Base-by-base conservation (phyloP, 208 protist species). In the Spongospora subterranea region DNA sequence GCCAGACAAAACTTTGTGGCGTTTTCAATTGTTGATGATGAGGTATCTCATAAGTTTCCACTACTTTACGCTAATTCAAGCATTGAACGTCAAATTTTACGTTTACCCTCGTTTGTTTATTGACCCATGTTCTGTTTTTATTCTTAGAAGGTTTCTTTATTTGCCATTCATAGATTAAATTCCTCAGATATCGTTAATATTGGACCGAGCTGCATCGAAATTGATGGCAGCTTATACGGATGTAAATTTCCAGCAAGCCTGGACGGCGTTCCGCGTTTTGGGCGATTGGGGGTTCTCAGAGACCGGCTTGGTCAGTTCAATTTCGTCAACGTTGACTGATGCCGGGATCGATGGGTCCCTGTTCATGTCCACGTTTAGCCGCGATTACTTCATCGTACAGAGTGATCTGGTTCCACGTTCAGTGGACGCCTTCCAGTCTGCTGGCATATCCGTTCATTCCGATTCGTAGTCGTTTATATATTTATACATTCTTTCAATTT, bases 211-310 rank as follows among this genome's bases (percentile, higher is more conserved):
- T 6, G 6, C 50, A 60, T 6, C 50, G 13, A 60, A 60, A 60
- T 60, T 60, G 13, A 29, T 60, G 6, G 24, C 13, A 60, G 24
- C 50, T 6, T 60, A 60, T 60, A 24, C 50, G 13, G 50, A 60
- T 6, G 24, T 60, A 6, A 24, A 60, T 60, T 24, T 29, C 13
- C 6, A 60, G 24, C 24, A 82, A 6, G 13, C 11, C 6, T 82
- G 71, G 71, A 6, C 17, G 13, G 71, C 71, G 17, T 43, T 82
- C n/a, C 6, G 35, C 6, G 71, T 82, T 6, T n/a, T 82, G 6
- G 71, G 71, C n/a, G 71, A 82, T 40, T 82, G 71, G 71, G 71
- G 71, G 13, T 82, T 35, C 13, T 82, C 71, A 13, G 71, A 82
- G 35, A 82, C n/a, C n/a, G 71, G 71, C 71, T n/a, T 82, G 11